phyloP scores from a whole-genome alignment of 345 rosid species.

The Sonneratia caseolaris region DNA sequence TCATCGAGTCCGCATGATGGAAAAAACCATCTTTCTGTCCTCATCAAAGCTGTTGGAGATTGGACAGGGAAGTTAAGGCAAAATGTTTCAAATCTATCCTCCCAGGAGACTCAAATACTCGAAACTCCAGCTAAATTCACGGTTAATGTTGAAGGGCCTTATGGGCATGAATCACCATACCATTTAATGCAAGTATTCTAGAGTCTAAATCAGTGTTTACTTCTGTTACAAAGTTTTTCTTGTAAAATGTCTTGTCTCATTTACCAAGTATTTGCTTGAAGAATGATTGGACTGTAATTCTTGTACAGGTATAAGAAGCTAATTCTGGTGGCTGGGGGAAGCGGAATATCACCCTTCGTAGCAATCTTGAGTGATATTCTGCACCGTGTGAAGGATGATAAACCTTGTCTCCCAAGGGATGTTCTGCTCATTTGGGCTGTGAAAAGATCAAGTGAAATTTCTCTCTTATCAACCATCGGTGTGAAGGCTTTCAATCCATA shows the following conservation, averaged over 20 bases:
- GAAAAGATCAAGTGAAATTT: slow-evolving; percentile 27
- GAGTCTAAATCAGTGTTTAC: background rate
- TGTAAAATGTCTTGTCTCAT: background rate
- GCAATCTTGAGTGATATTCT: slow-evolving; percentile 37
- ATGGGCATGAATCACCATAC: slow-evolving; percentile 37
- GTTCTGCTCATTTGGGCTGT: slow-evolving; percentile 36
- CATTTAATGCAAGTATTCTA: slow-evolving; percentile 32
- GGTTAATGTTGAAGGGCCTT: slow-evolving; percentile 46
- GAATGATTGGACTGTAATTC: background rate
- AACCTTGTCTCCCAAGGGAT: slow-evolving; percentile 30
- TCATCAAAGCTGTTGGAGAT: slow-evolving; percentile 33
- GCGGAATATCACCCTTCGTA: slow-evolving; percentile 46
- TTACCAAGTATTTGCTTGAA: background rate
- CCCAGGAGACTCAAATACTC: slow-evolving; percentile 5
- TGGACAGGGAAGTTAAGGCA: slow-evolving; percentile 35
- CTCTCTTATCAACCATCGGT: slow-evolving; percentile 25
- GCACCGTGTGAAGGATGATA: slow-evolving; percentile 26
- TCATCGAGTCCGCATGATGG: slow-evolving; percentile 42
- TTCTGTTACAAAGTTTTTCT: background rate
- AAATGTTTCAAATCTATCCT: slow-evolving; percentile 11
- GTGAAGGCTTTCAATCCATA: slow-evolving; percentile 21
- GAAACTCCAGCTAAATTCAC: slow-evolving; percentile 12
- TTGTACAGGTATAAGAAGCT: slow-evolving; percentile 34
- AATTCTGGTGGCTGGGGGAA: slow-evolving; percentile 42
- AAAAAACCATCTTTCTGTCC: slow-evolving; percentile 25